phyloP scores from a whole-genome alignment of 179 eudicot species.

The Nepenthes alata region DNA sequence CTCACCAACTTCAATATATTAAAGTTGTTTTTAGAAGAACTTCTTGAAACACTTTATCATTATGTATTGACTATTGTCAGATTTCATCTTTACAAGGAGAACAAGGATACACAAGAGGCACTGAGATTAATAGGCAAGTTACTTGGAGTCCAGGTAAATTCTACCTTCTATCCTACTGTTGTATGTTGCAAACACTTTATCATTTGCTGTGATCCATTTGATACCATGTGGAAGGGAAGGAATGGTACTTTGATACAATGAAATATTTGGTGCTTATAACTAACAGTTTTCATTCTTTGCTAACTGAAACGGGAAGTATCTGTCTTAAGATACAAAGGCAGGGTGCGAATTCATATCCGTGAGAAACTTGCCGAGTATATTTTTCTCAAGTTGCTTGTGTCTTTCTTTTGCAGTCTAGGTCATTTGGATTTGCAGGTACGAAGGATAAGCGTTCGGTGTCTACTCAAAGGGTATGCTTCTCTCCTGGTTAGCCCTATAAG shows the following conservation, averaged over 20 bases:
- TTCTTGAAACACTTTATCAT: not conserved
- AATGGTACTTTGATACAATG: not conserved
- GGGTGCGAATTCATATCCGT: not conserved
- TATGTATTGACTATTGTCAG: constrained; percentile 21
- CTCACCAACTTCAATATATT: not conserved
- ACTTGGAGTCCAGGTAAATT: constrained; percentile 80
- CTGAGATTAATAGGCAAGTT: constrained; percentile 80
- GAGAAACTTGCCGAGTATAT: not conserved
- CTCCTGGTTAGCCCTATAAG: not conserved
- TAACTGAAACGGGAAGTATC: not conserved
- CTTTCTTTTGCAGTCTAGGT: constrained; percentile 53
- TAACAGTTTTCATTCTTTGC: not conserved
- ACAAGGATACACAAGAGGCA: constrained; percentile 96
- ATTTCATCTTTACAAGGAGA: constrained; percentile 97
- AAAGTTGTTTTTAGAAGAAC: not conserved
- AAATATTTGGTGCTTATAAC: constrained; percentile 1
- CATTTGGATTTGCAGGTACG: constrained; percentile 98
- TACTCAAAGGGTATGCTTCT: constrained; percentile 68
- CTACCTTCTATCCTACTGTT: not conserved
- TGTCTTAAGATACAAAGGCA: not conserved
- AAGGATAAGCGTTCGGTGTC: constrained; percentile 94
- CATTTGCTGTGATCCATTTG: not conserved
- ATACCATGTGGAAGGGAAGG: not conserved
- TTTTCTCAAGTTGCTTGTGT: constrained; percentile 7
- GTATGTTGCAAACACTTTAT: too few relatives aligned